A percentile compares a stretch with the other conserved stretches of the same genome.
These are phyloP conservation scores for Coleophoma eucalyptorum DNA, from an alignment of 2,329 filamentous ascomycete species.

Conservation along the genomic window DNA sequence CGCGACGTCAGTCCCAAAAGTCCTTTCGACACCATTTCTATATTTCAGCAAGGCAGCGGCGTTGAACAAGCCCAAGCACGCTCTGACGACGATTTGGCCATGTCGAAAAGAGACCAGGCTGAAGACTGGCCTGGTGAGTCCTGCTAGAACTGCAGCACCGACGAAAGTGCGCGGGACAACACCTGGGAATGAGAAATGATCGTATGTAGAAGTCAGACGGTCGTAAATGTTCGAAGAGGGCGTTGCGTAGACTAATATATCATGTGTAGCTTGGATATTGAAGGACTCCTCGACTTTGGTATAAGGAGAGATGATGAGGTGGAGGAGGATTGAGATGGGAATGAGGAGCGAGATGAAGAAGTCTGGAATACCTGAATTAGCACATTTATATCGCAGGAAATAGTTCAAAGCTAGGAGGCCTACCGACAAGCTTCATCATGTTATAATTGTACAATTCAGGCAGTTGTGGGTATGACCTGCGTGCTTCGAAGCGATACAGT, in stretches of 20 bases:
- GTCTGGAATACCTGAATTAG: slow-evolving; percentile 31
- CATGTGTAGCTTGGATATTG: slow-evolving; percentile 91
- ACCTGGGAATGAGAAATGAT: slow-evolving; percentile 87
- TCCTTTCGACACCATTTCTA: slow-evolving; percentile 54
- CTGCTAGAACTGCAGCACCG: slow-evolving; percentile 73
- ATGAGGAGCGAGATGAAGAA: slow-evolving; percentile 49
- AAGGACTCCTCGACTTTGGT: slow-evolving; percentile 99
- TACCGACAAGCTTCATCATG: slow-evolving; percentile 23
- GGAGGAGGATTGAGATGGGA: slow-evolving; percentile 59
- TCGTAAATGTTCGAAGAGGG: slow-evolving; percentile 51
- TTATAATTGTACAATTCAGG: background rate
- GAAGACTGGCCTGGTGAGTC: slow-evolving; percentile 64
- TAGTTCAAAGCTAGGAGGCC: background rate
- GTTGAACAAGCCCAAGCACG: slow-evolving; percentile 75
- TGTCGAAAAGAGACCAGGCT: slow-evolving; percentile 49
- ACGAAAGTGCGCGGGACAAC: slow-evolving; percentile 89
- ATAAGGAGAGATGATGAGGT: slow-evolving; percentile 75
- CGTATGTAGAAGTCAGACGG: slow-evolving; percentile 61
- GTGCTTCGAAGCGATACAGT: too few species aligned
- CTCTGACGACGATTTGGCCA: slow-evolving; percentile 64
- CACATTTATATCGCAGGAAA: background rate
- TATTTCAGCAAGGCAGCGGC: slow-evolving; percentile 65
- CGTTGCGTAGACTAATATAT: slow-evolving; percentile 78
- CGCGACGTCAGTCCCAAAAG: slow-evolving; percentile 65
- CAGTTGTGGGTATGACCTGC: background rate